Evolutionary conservation across 441 rosid genomes (phyloP), one percentile per base, ranked within the genome.

Genomic region (Codiaeum variegatum): DNA sequence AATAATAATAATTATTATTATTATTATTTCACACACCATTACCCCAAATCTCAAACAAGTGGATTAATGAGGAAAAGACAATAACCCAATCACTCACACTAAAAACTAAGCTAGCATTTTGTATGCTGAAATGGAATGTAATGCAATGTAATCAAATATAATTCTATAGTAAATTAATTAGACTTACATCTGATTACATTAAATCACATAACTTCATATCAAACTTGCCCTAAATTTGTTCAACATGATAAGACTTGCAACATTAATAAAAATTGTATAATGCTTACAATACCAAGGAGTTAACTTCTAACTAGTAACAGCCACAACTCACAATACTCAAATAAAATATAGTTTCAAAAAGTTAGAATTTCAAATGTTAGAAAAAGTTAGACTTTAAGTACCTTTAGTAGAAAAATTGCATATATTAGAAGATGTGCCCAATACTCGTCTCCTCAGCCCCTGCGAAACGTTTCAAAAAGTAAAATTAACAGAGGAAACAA

Each of bases 371-470:
- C 21, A 21, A 59, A 18, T 8, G 68, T 52, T 29, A 9, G 52
- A 8, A 23, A 3, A 21, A 4, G 28, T 55, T 3, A 7, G 63
- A 66, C 13, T 77, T 76, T 73, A 18, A 52, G 71, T 26, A 94
- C 97, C 93, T 88, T 88, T 92, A 24, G 94, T 81, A 18, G 98
- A 79, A 75, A 79, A 89, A 81, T 82, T 73, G 55, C 87, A 79
- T 19, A 78, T 62, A 72, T 83, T 91, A 76, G 85, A 70, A 78
- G 86, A 80, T 56, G 88, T 66, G 26, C 88, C 90, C 70, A 86
- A 70, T 15, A 85, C 66, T 54, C 80, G 87, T 69, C 81, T 71
- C 73, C 77, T 78, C 21, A 75, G 56, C 40, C 83, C 85, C 98
- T 91, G 87, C 74, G 73, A 76, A 78, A 23, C 3, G 3, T 12